Base-by-base conservation (phyloP, 805 yeast species). In the Dipodascus albidus region DNA sequence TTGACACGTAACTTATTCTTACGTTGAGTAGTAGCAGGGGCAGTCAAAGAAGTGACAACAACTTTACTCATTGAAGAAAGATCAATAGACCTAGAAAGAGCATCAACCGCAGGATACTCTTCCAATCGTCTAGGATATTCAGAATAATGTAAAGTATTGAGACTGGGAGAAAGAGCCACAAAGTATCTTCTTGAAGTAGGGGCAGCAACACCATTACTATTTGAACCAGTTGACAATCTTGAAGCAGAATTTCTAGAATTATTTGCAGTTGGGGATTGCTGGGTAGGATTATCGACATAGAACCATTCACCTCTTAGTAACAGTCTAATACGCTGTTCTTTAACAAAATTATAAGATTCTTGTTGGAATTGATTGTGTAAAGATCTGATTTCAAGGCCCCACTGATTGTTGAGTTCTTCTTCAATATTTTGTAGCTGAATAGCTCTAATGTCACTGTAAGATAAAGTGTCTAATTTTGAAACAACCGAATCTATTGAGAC, bases 301-400 rank as follows among this genome's bases (percentile, higher is more conserved):
- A 85, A 90, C 95, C 95, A 87, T 1, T 85, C 77, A 1, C 96
- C 96, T 61, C 77, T 81, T 23, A 87, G 80, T 50, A 87, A 68
- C 62, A 81, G 82, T 54, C 85, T 67, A 49, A 83, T 80, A 60
- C 91, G 74, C 68, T 85, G 93, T 64, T 85, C 89, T 54, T 78
- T 77, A 15, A 87, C 88, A 64, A 85, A 85, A 41, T 81, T 83
- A 54, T 75, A 70, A 0, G 83, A 85, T 63, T 87, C 88, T 14
- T 67, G 63, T 9, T 74, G 64, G 54, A 85, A 70, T 27, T 74
- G 66, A 2, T 66, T 65, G 60, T 79, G 76, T 61, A 87, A 83
- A 24, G 70, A 73, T 1, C 59, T 55, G 47, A 80, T 71, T 44
- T 75, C 72, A 0, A 61, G 53, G 1, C 70, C 64, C 82, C 91